phyloP scores from a whole-genome alignment of 1,139 yeast genomes.

The Yamadazyma sp. region DNA sequence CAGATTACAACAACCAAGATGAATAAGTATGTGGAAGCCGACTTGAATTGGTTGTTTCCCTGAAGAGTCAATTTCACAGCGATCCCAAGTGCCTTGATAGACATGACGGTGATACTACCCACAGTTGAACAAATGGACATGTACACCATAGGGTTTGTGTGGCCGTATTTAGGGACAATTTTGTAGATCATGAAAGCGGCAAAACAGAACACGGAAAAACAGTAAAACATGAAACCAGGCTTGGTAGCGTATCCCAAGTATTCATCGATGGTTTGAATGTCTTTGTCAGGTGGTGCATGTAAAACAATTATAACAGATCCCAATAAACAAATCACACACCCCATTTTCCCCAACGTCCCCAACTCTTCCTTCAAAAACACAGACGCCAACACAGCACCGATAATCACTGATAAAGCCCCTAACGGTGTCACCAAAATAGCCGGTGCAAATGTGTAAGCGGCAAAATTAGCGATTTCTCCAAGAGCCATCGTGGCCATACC shows the following conservation, averaged over 20 bases:
- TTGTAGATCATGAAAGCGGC: constrained; percentile 78
- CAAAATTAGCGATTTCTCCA: constrained; percentile 90
- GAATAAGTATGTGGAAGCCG: constrained; percentile 80
- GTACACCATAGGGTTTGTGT: constrained; percentile 84
- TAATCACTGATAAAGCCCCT: constrained; percentile 87
- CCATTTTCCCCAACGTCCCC: constrained; percentile 89
- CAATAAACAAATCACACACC: constrained; percentile 86
- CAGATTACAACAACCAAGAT: constrained; percentile 77
- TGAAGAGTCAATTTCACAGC: constrained; percentile 81
- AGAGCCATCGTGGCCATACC: constrained; percentile 90
- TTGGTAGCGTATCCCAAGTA: constrained; percentile 76
- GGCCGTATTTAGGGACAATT: constrained; percentile 80
- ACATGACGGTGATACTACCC: constrained; percentile 89
- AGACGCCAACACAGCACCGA: constrained; percentile 89
- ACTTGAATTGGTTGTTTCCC: constrained; percentile 90
- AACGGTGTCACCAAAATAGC: constrained; percentile 89
- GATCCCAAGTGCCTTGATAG: constrained; percentile 91
- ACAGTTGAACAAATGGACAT: constrained; percentile 88
- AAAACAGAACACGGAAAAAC: constrained; percentile 60
- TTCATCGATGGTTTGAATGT: constrained; percentile 85
- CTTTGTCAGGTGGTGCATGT: constrained; percentile 94
- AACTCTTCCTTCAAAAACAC: constrained; percentile 81
- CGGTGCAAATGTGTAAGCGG: constrained; percentile 95
- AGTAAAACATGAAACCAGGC: constrained; percentile 77
- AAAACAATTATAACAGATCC: constrained; percentile 89